Evolutionary conservation across 352 stramenopile species (phyloP).

Genomic region (Phytopythium sindhum): DNA sequence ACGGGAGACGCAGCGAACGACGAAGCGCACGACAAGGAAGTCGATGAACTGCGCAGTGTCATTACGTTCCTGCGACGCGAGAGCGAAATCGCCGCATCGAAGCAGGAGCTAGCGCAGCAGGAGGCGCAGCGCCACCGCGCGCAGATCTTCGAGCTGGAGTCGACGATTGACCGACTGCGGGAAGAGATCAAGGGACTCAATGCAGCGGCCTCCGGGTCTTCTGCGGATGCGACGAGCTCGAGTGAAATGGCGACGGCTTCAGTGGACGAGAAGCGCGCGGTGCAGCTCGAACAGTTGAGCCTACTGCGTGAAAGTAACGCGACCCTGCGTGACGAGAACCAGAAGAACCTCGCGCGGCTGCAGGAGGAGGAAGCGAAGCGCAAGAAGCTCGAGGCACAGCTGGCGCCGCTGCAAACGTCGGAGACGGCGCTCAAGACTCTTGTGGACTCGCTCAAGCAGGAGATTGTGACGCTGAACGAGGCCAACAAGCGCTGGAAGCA

Average conservation of each 20-base stretch:
- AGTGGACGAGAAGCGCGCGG: conserved; percentile 47
- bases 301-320: conserved; percentile 79
- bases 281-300: conserved; percentile 70
- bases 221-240: not conserved
- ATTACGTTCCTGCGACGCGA: conserved; percentile 69
- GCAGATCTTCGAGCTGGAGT: conserved; percentile 55
- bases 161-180: conserved; percentile 53
- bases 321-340: conserved; percentile 66
- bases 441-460: conserved; percentile 57
- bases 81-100: conserved; percentile 62
- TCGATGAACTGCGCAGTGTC: conserved; percentile 71
- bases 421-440: conserved; percentile 44
- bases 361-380: conserved; percentile 53
- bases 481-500: conserved; percentile 78
- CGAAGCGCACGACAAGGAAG: conserved; percentile 45
- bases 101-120: conserved; percentile 66
- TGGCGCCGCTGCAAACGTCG: conserved; percentile 45
- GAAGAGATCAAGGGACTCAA: conserved; percentile 50
- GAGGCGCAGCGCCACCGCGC: conserved; percentile 56
- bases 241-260: not conserved
- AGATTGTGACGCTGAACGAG: conserved; percentile 51
- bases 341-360: conserved; percentile 49
- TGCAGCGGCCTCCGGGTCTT: conserved; percentile 9
- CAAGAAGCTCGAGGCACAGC: conserved; percentile 40
- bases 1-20: conserved; percentile 1